Conservation (phyloP, 2,329 filamentous ascomycete species). For the Fusarium oligoseptatum region DNA sequence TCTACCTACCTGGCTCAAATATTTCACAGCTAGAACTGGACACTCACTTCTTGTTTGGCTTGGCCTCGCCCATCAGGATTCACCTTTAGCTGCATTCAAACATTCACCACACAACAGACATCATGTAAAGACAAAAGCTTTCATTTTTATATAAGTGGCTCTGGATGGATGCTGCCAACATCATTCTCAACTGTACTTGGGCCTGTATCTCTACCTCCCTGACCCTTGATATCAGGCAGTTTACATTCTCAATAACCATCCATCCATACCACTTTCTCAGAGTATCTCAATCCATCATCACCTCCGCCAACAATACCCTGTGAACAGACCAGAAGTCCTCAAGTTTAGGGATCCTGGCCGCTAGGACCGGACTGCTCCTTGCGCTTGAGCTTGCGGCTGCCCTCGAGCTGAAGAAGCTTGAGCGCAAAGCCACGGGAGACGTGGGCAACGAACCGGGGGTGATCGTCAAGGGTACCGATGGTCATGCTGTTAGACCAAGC, state of each 20-base stretch:
- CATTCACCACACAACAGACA: not conserved
- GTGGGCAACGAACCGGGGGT: conserved; percentile 48
- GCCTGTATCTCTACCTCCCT: not conserved
- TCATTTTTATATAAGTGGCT: not conserved
- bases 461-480: conserved; percentile 45
- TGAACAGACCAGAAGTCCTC: not conserved
- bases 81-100: not conserved
- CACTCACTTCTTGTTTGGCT: not conserved
- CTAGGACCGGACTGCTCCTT: conserved; percentile 47
- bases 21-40: not conserved
- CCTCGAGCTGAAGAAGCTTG: conserved; percentile 45
- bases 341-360: not conserved
- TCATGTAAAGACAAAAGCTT: not conserved
- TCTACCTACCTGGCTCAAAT: not conserved
- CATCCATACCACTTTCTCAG: not conserved
- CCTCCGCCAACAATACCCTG: not conserved
- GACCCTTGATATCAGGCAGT: not conserved
- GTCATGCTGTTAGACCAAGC: conserved; percentile 41
- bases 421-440: conserved; percentile 50
- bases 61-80: not conserved
- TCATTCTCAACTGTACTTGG: not conserved
- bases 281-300: not conserved
- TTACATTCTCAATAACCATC: not conserved
- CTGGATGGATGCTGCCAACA: not conserved
- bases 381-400: conserved; percentile 45